Percentiles rank a stretch among this genome's conserved stretches.
These are phyloP conservation scores for Cyclotella kingstonii DNA, from an alignment of 108 stramenopile species.

Conservation along the genomic window DNA sequence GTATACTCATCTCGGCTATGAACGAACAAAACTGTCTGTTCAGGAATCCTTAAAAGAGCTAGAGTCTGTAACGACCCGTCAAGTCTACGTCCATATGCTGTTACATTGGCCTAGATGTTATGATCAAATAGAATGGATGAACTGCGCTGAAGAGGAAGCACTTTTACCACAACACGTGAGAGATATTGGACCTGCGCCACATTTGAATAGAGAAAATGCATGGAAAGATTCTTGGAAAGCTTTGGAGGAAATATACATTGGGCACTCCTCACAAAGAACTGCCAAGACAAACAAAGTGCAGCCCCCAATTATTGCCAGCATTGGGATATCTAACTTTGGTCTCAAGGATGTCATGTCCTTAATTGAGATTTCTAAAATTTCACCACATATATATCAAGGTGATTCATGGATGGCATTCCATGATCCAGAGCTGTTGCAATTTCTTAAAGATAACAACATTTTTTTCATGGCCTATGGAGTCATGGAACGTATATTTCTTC, in stretches of 20 bases:
- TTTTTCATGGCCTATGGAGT: constrained; percentile 71
- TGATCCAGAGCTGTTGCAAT: constrained; percentile 59
- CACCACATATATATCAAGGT: constrained; percentile 69
- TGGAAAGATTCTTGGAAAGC: constrained; percentile 82
- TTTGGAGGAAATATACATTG: constrained; percentile 63
- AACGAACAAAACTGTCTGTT: constrained; percentile 69
- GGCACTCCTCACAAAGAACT: constrained; percentile 8
- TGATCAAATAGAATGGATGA: constrained; percentile 80
- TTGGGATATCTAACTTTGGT: constrained; percentile 87
- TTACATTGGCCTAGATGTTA: constrained; percentile 88
- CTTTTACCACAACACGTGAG: constrained; percentile 54
- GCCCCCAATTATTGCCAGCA: constrained; percentile 53
- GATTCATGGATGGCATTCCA: constrained; percentile 76
- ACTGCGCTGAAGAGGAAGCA: constrained; percentile 73
- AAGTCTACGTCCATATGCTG: constrained; percentile 64
- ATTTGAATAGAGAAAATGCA: constrained; percentile 64
- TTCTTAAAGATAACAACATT: constrained; percentile 51
- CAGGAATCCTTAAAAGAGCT: constrained; percentile 49
- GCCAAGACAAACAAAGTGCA: neutral
- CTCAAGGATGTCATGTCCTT: constrained; percentile 64
- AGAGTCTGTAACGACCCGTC: constrained; percentile 18
- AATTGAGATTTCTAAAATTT: constrained; percentile 31
- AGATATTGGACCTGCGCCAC: constrained; percentile 70
- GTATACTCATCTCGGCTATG: constrained; percentile 90
- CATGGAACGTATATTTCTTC: constrained; percentile 52